A percentile compares a stretch with the other conserved stretches of the same genome.
These are phyloP conservation scores for Ustilaginoidea virens DNA, from an alignment of 2,329 filamentous ascomycete genomes.

Conservation along the genomic window DNA sequence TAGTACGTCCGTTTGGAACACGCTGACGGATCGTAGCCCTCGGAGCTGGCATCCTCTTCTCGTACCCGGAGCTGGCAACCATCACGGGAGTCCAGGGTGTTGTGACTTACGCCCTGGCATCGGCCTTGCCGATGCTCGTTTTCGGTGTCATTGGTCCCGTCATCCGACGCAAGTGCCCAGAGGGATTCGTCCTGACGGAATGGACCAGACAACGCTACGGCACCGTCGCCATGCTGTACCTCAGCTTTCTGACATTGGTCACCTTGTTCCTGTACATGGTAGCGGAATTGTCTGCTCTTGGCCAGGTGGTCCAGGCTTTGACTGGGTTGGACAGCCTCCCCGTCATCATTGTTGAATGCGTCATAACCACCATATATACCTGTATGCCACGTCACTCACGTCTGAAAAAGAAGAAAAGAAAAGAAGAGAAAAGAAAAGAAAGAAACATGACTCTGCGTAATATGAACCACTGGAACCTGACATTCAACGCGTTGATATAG, in stretches of 20 bases:
- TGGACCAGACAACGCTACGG: constrained; percentile 75
- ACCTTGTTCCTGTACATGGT: constrained; percentile 83
- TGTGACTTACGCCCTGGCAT: constrained; percentile 59
- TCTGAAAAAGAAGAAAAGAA: neutral
- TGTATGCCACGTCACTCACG: too few relatives aligned
- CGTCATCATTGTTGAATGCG: constrained; percentile 61
- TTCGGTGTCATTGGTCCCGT: constrained; percentile 64
- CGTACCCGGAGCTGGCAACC: constrained; percentile 67
- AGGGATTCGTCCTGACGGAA: constrained; percentile 73
- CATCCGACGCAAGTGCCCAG: constrained; percentile 64
- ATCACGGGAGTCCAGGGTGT: constrained; percentile 68
- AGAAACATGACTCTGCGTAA: too few relatives aligned
- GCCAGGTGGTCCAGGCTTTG: constrained; percentile 60
- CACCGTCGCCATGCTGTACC: constrained; percentile 48
- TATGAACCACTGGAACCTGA: too few relatives aligned
- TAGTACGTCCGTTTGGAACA: neutral
- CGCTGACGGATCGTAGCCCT: constrained; percentile 47
- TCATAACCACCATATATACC: constrained; percentile 70
- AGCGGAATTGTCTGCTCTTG: constrained; percentile 64
- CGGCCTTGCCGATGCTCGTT: constrained; percentile 54
- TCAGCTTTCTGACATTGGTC: constrained; percentile 63
- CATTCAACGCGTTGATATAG: too few relatives aligned
- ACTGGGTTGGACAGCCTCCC: constrained; percentile 63
- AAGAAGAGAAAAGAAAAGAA: too few relatives aligned
- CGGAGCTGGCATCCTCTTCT: constrained; percentile 70